phyloP scores from a whole-genome alignment of 2,329 filamentous ascomycete genomes.

The Penicillium hesseltinei region DNA sequence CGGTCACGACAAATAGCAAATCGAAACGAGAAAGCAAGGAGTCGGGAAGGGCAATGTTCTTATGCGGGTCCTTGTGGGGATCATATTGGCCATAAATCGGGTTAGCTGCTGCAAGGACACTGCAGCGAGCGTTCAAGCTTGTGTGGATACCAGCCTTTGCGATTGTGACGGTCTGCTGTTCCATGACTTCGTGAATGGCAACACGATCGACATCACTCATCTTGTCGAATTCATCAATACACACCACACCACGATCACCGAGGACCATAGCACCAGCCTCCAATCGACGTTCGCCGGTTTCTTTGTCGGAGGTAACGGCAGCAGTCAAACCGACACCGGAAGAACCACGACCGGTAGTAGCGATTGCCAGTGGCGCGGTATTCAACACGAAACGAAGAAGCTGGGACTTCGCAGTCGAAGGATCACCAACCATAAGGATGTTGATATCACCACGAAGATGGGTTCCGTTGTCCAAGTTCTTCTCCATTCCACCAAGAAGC shows the following conservation, averaged over 20 bases:
- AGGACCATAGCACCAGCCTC: conserved; percentile 99
- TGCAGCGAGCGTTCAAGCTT: conserved; percentile 92
- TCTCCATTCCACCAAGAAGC: conserved; percentile 94
- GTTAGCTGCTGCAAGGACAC: conserved; percentile 93
- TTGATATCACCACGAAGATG: conserved; percentile 99
- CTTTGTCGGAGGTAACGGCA: conserved; percentile 93
- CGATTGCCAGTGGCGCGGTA: conserved; percentile 92
- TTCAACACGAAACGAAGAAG: conserved; percentile 95
- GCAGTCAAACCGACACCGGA: conserved; percentile 97
- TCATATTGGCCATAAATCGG: conserved; percentile 98
- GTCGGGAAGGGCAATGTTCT: conserved; percentile 95
- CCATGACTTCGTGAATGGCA: conserved; percentile 99
- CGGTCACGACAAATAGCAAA: conserved; percentile 93
- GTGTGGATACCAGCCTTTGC: conserved; percentile 98
- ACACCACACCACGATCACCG: conserved; percentile 92
- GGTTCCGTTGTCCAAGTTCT: conserved; percentile 96
- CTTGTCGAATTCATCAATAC: conserved; percentile 99
- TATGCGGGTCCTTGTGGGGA: conserved; percentile 96
- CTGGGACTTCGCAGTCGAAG: conserved; percentile 98
- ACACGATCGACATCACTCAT: conserved; percentile 99
- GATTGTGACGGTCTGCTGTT: conserved; percentile 98
- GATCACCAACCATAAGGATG: conserved; percentile 98
- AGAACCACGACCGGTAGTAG: conserved; percentile 92
- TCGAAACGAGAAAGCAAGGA: conserved; percentile 98
- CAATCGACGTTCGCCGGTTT: conserved; percentile 89